Base-by-base conservation (phyloP, 2,329 filamentous ascomycete genomes). In the Erysiphe neolycopersici region DNA sequence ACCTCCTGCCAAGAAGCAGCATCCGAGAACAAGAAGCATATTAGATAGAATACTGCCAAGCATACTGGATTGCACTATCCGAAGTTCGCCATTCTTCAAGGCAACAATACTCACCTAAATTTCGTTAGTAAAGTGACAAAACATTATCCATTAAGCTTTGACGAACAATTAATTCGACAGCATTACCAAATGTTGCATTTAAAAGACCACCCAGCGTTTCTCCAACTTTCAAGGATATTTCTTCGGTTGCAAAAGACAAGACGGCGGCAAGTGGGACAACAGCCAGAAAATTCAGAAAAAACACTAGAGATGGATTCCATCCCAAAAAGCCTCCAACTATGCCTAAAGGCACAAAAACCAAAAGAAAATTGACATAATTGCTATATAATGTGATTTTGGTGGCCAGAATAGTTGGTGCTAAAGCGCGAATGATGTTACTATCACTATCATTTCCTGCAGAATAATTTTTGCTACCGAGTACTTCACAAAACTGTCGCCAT, bases 31-130 rank as follows among this genome's bases (percentile, higher is more conserved):
- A 18, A 95, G 72, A 8, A 95, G 69, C 50, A 94, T 76, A 60
- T 95, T 95, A 50, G 87, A 94, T 35, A 95, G 67, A 52, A 95
- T 92, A 55, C 81, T 91, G 41, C 89, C 87, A 31, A 95, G 74
- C 85, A 95, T 95, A 49, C 83, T 92, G 17, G 87, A 79, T 62
- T 95, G 89, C n/a, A 95, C 87, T 50, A 95, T 85, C 53, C 87
- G 76, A 56, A 94, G 91, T 62, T 95, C 79, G 49, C 75, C 73
- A 52, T 89, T 74, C 50, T 67, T 73, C 39, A 98, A 69, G 16
- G 89, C 89, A 49, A 95, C 79, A 52, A 95, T 87, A 58, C 82
- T 92, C 57, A 92, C 81, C 80, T 87, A 47, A 12, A 17, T 14
- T 10, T 11, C 5, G 31, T 40, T 30, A 19, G 44, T 48, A 19